These are phyloP conservation scores for Pleodorina starrii DNA, from an alignment of 139 green algal genomes.

Conservation along the genomic window DNA sequence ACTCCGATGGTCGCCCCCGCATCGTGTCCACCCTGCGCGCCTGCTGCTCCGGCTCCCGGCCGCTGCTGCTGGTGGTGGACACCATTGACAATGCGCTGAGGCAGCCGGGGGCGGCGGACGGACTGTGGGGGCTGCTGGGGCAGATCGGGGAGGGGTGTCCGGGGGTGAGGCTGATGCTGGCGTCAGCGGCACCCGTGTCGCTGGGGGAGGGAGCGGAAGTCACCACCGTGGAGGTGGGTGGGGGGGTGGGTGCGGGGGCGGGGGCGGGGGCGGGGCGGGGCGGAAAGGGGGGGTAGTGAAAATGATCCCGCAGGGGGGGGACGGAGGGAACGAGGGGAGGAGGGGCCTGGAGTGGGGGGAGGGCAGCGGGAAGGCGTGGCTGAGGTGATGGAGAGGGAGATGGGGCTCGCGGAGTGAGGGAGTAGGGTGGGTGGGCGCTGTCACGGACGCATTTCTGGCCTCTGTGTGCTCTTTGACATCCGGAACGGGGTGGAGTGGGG, in stretches of 20 bases:
- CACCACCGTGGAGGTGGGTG: constrained; percentile 15
- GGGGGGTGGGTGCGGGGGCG: background rate
- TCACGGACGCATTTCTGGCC: too few species aligned
- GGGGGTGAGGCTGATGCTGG: constrained; percentile 33
- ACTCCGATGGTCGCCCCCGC: constrained; percentile 20
- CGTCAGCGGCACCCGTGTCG: background rate
- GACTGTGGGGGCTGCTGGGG: constrained; percentile 31
- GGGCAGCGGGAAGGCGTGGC: too few species aligned
- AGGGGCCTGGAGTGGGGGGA: too few species aligned
- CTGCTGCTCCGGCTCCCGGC: constrained; percentile 25
- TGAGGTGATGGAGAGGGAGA: too few species aligned
- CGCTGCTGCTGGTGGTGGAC: constrained; percentile 47
- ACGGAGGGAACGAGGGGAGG: too few species aligned
- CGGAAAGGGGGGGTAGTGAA: background rate
- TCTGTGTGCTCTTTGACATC: too few species aligned
- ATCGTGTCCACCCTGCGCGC: constrained; percentile 33
- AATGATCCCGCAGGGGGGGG: too few species aligned
- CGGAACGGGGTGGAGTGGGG: too few species aligned
- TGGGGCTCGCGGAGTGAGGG: too few species aligned
- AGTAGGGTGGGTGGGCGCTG: too few species aligned
- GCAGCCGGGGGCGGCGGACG: constrained; percentile 17
- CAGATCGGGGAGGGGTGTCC: background rate
- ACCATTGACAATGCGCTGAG: constrained; percentile 34
- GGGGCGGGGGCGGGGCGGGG: background rate
- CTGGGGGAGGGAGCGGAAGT: constrained; percentile 20